These are phyloP conservation scores for Diaporthe aspalathi DNA, from an alignment of 2,329 filamentous ascomycete species.

Conservation along the genomic window DNA sequence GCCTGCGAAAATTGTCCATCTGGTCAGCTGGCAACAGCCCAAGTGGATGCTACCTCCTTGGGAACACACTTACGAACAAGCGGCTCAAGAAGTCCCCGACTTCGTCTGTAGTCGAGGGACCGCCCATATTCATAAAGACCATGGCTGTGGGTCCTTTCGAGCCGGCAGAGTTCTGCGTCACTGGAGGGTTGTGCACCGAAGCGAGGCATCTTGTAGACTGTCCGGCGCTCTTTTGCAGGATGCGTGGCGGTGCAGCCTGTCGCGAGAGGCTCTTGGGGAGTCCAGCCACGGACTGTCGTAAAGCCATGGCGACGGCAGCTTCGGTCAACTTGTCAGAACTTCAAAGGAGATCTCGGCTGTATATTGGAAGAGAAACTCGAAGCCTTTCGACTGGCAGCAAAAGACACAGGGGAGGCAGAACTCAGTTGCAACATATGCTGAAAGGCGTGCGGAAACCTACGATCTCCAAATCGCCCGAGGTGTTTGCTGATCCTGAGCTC, in stretches of 20 bases:
- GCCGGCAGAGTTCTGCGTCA: constrained; percentile 79
- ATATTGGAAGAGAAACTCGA: background rate
- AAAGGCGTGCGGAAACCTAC: constrained; percentile 8
- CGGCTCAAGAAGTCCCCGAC: constrained; percentile 90
- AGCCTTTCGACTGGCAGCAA: too few relatives aligned
- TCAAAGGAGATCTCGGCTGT: background rate
- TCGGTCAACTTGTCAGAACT: background rate
- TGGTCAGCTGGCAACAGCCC: background rate
- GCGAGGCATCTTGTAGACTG: constrained; percentile 63
- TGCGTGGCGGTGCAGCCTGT: constrained; percentile 40
- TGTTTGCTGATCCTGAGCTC: constrained; percentile 32
- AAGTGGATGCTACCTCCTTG: background rate
- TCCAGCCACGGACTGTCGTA: constrained; percentile 53
- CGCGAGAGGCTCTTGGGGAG: constrained; percentile 49
- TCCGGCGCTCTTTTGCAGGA: constrained; percentile 48
- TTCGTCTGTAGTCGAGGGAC: constrained; percentile 87
- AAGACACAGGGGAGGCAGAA: too few relatives aligned
- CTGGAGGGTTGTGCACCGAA: constrained; percentile 74
- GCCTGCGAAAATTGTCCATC: constrained; percentile 65
- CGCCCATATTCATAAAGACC: constrained; percentile 99
- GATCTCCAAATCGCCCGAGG: constrained; percentile 26
- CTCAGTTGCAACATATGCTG: constrained; percentile 17
- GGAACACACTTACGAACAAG: constrained; percentile 77
- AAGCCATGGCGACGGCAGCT: constrained; percentile 49
- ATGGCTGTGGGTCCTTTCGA: constrained; percentile 90